Base-by-base conservation (phyloP, 2,329 filamentous ascomycete genomes). In the Penicillium sp. region DNA sequence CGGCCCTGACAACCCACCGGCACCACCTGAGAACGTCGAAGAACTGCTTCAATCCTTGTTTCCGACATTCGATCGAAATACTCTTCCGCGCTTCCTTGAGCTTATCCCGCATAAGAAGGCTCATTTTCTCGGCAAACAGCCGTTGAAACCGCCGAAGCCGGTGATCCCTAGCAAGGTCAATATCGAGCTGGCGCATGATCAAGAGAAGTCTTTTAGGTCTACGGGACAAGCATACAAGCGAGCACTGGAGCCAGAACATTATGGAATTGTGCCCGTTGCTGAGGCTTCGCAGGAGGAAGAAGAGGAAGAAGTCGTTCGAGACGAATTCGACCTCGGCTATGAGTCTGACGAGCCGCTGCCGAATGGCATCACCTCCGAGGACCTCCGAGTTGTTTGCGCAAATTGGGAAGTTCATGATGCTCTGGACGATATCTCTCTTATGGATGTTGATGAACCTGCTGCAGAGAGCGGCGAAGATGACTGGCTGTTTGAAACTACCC, bases 141-240 rank as follows among this genome's bases (percentile, higher is more conserved):
- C 93, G 0, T 67, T 84, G 1, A 96, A 93, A 76, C 89, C 88
- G 46, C 91, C 93, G 0, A 95, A 93, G 76, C 84, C 91, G 17
- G 84, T 98, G 3, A 85, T 93, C 5, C 92, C 93, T 0, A 93
- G 90, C 21, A 99, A 99, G 77, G 84, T 97, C 60, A 93, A 88
- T 64, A 83, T 99, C 15, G 95, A 99, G 64, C 82, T 98, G 38
- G 90, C 91, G 3, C 85, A 87, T 51, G 95, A 98, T 70, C 91
- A 96, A 67, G 92, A 96, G 75, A 92, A 93, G 69, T 83, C 86
- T 29, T 99, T 98, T 75, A 88, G 89, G 60, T 86, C 94, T n/a
- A 84, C 87, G 0, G 88, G 88, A 0, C 84, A 87, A 29, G 83
- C 85, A 1, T 80, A 82, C 45, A 84, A 86, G 67, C 77, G 80